phyloP scores from a whole-genome alignment of 164 flowering plant genomes.

The Macadamia tetraphylla region DNA sequence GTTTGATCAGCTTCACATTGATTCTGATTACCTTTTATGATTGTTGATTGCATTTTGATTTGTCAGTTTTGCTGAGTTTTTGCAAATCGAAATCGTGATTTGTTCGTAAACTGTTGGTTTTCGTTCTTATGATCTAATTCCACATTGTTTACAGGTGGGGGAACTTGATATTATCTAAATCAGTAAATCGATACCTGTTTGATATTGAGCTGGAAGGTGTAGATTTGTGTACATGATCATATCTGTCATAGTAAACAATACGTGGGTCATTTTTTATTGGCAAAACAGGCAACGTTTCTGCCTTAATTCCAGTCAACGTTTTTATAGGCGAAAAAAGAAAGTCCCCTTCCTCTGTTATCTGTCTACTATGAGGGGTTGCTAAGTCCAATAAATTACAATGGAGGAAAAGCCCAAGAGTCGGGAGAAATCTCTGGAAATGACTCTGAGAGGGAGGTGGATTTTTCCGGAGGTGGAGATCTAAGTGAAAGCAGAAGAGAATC shows the following conservation, averaged over 20 bases:
- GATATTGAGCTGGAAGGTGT: slow-evolving; percentile 1
- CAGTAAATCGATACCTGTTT: neutral
- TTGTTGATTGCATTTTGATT: neutral
- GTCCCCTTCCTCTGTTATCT: neutral
- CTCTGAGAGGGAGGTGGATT: slow-evolving; percentile 9
- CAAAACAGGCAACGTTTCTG: neutral
- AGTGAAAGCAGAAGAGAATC: slow-evolving; percentile 25
- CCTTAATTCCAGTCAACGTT: slow-evolving; percentile 1
- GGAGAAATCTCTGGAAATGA: slow-evolving; percentile 25
- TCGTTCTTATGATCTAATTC: neutral
- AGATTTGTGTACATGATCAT: neutral
- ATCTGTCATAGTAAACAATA: neutral
- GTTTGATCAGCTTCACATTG: neutral
- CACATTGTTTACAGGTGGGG: slow-evolving; percentile 1
- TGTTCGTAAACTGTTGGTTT: neutral
- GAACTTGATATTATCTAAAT: neutral
- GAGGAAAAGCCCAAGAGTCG: slow-evolving; percentile 39
- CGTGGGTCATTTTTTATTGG: neutral
- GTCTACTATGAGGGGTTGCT: slow-evolving; percentile 17
- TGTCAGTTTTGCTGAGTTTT: neutral
- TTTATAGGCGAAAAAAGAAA: too few relatives aligned
- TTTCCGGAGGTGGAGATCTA: slow-evolving; percentile 17
- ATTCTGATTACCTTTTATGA: neutral
- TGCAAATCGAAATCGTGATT: neutral
- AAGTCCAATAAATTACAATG: slow-evolving; percentile 31